These are phyloP conservation scores for Stereocaulon alpinum DNA, from an alignment of 495 filamentous ascomycete genomes.

Conservation along the genomic window DNA sequence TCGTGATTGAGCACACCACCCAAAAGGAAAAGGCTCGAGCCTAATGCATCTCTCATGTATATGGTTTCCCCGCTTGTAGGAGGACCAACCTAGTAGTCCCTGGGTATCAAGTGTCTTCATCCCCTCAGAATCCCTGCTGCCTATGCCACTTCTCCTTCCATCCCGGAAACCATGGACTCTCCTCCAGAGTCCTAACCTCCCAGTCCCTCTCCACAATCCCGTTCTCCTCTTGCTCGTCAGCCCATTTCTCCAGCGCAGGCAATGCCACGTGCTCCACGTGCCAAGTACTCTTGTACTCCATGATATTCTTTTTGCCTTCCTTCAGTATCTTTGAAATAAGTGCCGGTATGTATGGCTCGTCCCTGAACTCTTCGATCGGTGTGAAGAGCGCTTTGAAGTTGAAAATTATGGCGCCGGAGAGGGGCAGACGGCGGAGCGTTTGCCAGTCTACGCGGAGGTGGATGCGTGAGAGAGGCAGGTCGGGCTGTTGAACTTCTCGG, in stretches of 20 bases:
- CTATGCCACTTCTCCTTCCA: slow-evolving; percentile 80
- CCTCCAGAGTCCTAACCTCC: slow-evolving; percentile 66
- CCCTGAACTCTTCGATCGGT: slow-evolving; percentile 56
- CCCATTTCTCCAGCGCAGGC: slow-evolving; percentile 58
- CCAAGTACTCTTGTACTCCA: slow-evolving; percentile 82
- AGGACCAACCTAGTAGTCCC: too few relatives aligned
- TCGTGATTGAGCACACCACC: too few relatives aligned
- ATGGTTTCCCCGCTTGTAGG: not conserved
- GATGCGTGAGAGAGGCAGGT: slow-evolving; percentile 48
- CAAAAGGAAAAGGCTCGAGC: too few relatives aligned
- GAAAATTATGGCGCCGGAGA: slow-evolving; percentile 68
- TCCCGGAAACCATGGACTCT: slow-evolving; percentile 70
- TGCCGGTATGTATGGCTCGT: slow-evolving; percentile 65
- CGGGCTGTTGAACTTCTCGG: slow-evolving; percentile 45
- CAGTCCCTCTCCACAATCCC: slow-evolving; percentile 54
- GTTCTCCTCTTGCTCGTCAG: slow-evolving; percentile 55
- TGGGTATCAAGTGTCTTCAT: not conserved
- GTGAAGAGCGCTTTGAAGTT: slow-evolving; percentile 92
- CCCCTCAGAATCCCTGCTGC: slow-evolving; percentile 55
- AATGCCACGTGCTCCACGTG: slow-evolving; percentile 67
- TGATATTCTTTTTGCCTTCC: slow-evolving; percentile 62
- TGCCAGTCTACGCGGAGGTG: slow-evolving; percentile 88
- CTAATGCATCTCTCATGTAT: too few relatives aligned
- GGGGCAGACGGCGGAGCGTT: slow-evolving; percentile 70
- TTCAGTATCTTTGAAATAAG: slow-evolving; percentile 56